Percentiles rank a stretch among this genome's conserved stretches.
phyloP scores from a whole-genome alignment of 208 protist genomes.

The Phytomonas sp. region DNA sequence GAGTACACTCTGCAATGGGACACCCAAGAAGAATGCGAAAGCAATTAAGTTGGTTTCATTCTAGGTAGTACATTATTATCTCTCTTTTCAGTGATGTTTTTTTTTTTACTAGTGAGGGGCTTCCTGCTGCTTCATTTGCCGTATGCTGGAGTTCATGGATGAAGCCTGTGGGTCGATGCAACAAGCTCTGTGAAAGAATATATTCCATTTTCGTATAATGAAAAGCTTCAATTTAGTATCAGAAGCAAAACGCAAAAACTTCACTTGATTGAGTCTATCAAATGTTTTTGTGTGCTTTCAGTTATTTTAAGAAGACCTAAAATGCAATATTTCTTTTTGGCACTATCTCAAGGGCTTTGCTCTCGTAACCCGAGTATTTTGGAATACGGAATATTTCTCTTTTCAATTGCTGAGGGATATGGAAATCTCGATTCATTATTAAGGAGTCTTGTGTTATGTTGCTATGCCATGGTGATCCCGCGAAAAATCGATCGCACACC shows the following conservation, averaged over 20 bases:
- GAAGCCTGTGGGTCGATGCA: not conserved
- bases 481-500: not conserved
- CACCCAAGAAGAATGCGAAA: not conserved
- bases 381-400: not conserved
- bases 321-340: too few species aligned
- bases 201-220: not conserved
- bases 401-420: not conserved
- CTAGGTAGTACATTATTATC: not conserved
- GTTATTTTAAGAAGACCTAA: not conserved
- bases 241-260: not conserved
- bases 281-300: not conserved
- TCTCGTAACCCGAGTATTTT: too few species aligned
- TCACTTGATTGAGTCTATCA: not conserved
- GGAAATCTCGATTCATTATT: not conserved
- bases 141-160: not conserved
- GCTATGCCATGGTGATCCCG: not conserved
- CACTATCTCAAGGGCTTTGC: too few species aligned
- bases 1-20: not conserved
- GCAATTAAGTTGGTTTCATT: not conserved
- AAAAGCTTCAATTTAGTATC: not conserved
- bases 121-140: not conserved
- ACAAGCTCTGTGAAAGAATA: not conserved
- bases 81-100: slow-evolving; percentile 7
- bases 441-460: not conserved
- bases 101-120: not conserved